Conservation (phyloP, 805 yeast species). For the Isabelozyma heimii region DNA sequence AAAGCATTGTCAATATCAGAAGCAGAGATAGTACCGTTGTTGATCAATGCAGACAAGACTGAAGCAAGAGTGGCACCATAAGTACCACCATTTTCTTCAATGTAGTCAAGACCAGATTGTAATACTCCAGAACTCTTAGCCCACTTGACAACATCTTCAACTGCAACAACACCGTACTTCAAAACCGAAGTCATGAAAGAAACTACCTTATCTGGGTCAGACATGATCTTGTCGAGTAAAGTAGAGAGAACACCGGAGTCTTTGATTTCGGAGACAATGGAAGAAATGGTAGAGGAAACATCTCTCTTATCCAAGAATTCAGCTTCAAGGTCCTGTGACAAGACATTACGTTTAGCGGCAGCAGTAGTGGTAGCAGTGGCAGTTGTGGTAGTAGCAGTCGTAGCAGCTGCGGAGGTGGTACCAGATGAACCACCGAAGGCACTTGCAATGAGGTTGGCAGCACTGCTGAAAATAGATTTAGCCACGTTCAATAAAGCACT, state of each 20-base stretch:
- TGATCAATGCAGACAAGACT: slow-evolving; percentile 25
- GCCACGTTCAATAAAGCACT: slow-evolving; percentile 31
- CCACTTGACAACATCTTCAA: slow-evolving; percentile 35
- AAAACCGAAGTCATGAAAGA: slow-evolving; percentile 31
- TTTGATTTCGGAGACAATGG: slow-evolving; percentile 27
- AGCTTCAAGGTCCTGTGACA: slow-evolving; percentile 8
- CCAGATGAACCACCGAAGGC: slow-evolving; percentile 4
- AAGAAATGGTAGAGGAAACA: slow-evolving; percentile 21
- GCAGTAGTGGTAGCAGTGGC: slow-evolving; percentile 12
- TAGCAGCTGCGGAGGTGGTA: slow-evolving; percentile 10
- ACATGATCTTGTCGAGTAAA: slow-evolving; percentile 31
- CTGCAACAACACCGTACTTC: slow-evolving; percentile 29
- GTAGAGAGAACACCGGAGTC: slow-evolving; percentile 31
- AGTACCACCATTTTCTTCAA: slow-evolving; percentile 24
- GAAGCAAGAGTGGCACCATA: slow-evolving; percentile 19
- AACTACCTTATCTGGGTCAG: slow-evolving; percentile 35
- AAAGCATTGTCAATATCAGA: slow-evolving; percentile 22
- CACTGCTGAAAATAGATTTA: slow-evolving; percentile 31
- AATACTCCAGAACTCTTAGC: slow-evolving; percentile 36
- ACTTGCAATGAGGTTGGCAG: slow-evolving; percentile 21
- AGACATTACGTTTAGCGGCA: slow-evolving; percentile 11
- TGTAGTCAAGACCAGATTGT: slow-evolving; percentile 20
- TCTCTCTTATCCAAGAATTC: slow-evolving; percentile 39
- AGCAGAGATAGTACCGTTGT: slow-evolving; percentile 22
- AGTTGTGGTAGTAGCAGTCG: slow-evolving; percentile 10